Evolutionary conservation across 2,329 filamentous ascomycete genomes (phyloP).

Genomic region (Microascus cirrosus): DNA sequence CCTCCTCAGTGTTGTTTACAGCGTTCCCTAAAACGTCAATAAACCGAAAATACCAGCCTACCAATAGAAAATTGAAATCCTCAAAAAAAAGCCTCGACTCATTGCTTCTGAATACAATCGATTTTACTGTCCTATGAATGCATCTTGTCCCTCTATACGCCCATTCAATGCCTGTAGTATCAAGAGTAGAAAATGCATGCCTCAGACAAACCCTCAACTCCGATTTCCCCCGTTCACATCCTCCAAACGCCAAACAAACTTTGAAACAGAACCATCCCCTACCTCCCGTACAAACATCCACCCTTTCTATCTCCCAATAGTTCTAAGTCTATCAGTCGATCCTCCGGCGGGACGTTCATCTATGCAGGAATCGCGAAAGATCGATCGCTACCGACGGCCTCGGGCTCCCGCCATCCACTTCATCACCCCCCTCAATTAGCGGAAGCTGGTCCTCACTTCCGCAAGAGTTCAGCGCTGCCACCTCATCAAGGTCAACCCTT

Average conservation of each 20-base stretch:
- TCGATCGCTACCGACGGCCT: slow-evolving; percentile 13
- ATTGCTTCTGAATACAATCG: not conserved
- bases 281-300: not conserved
- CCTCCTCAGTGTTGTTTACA: not conserved
- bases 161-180: not conserved
- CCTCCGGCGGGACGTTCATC: not conserved
- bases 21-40: not conserved
- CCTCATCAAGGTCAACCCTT: slow-evolving; percentile 39
- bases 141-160: not conserved
- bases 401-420: not conserved
- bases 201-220: not conserved
- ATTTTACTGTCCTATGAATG: not conserved
- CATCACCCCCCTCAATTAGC: slow-evolving; percentile 11
- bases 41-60: not conserved
- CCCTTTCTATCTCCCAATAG: not conserved
- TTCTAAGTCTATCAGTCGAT: not conserved
- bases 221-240: not conserved
- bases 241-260: not conserved
- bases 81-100: not conserved
- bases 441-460: slow-evolving; percentile 47
- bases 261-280: not conserved
- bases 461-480: slow-evolving; percentile 35
- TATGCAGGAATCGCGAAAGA: slow-evolving; percentile 35
- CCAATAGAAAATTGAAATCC: not conserved
- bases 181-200: not conserved